Evolutionary conservation across 129 eudicot genomes (phyloP), one percentile per base, ranked within the genome.

Genomic region (Artemisia tridentata): DNA sequence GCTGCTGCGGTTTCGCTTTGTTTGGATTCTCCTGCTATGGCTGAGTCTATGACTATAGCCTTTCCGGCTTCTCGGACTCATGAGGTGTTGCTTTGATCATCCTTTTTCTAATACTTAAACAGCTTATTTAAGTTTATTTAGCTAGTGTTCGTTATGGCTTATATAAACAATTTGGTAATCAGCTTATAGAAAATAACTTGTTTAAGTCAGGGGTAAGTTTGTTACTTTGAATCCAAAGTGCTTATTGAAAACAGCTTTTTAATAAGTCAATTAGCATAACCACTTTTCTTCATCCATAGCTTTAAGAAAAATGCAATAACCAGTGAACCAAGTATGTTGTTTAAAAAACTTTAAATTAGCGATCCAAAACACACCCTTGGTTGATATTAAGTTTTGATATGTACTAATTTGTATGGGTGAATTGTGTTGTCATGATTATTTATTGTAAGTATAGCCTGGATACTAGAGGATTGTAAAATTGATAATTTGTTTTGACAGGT

Each of bases 31-130:
- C 82, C 95, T 0, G 95, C 98, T 73, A 48, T 79, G 5, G 98
- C 98, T 5, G 90, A 93, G 71, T 89, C 98, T 77, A 63, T 93
- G 57, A 93, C 96, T 0, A 85, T 93, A 8, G 92, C 98, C 14
- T 93, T 93, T 72, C 98, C 98, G 19, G 95, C 87, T 82, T 93
- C 97, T 71, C 96, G 84, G 76, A 76, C 92, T 31, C 85, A 76
- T 64, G 98, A 93, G 97, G 98, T 89, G 69, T 51, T 66, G 54
- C 15, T 62, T 60, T 69, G 6, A 14, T 16, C 67, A 63, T 31
- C 14, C 25, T 57, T 7, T 57, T 20, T 57, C 10, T 57, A 57
- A 21, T 56, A n/a, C 1, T 56, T 56, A 56, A 3, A 9, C 7
- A 19, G 9, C 10, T 18, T 16, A 21, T 21, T 34, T 34, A 34